Conservation (phyloP, 1,284 basidiomycete species). For the Apiotrichum siamense region DNA sequence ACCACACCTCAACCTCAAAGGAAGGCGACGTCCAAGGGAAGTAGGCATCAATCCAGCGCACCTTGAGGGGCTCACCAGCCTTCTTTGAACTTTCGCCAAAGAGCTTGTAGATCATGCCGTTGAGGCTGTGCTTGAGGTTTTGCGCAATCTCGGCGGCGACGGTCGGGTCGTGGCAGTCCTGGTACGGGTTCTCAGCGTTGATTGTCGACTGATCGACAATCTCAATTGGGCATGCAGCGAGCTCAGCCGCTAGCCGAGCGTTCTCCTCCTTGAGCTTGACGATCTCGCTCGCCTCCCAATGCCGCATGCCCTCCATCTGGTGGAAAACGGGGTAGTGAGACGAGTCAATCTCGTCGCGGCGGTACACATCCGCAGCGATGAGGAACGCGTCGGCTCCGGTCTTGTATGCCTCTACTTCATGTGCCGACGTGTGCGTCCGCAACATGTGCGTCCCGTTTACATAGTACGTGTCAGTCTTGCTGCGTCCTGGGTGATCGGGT, state of each 20-base stretch:
- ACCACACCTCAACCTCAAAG: slow-evolving; percentile 97
- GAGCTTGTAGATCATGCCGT: slow-evolving; percentile 74
- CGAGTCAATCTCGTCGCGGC: slow-evolving; percentile 95
- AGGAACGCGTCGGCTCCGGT: slow-evolving; percentile 75
- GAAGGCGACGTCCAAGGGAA: slow-evolving; percentile 98
- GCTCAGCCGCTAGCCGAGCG: slow-evolving; percentile 56
- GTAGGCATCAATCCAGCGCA: slow-evolving; percentile 96
- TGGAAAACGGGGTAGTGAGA: slow-evolving; percentile 98
- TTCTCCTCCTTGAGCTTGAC: slow-evolving; percentile 47
- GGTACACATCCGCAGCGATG: slow-evolving; percentile 95
- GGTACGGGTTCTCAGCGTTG: slow-evolving; percentile 70
- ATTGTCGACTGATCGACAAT: slow-evolving; percentile 81
- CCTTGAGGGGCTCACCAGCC: slow-evolving; percentile 60
- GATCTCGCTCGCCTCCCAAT: slow-evolving; percentile 55
- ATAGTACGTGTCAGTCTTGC: slow-evolving; percentile 90
- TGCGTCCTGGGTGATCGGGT: slow-evolving; percentile 84
- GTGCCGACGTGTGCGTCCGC: slow-evolving; percentile 94
- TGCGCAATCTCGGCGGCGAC: slow-evolving; percentile 66
- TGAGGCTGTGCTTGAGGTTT: slow-evolving; percentile 88
- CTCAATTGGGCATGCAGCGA: slow-evolving; percentile 65
- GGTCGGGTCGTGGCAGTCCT: slow-evolving; percentile 65
- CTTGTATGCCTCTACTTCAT: slow-evolving; percentile 88
- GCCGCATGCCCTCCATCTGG: slow-evolving; percentile 91
- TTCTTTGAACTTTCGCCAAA: slow-evolving; percentile 60
- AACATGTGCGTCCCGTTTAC: slow-evolving; percentile 85